These are phyloP conservation scores for Aphanomyces stellatus DNA, from an alignment of 352 stramenopile genomes.

Conservation along the genomic window DNA sequence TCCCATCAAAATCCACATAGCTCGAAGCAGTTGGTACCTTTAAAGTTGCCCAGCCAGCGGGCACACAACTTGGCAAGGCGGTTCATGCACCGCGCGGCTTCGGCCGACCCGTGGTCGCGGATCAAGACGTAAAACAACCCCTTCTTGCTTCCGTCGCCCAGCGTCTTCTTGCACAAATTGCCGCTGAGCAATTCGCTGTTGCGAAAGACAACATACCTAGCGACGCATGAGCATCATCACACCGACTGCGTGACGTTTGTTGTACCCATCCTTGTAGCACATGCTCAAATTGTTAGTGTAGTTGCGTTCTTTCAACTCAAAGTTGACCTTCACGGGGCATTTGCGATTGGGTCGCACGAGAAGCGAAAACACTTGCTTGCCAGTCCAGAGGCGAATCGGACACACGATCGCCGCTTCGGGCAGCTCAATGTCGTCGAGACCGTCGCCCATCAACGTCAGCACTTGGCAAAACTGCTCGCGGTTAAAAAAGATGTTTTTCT, in stretches of 20 bases:
- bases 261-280: conserved; percentile 97
- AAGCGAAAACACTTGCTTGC: conserved; percentile 94
- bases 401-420: conserved; percentile 61
- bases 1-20: neutral
- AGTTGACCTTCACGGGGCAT: conserved; percentile 68
- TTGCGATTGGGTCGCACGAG: conserved; percentile 85
- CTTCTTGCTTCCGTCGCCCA: conserved; percentile 97
- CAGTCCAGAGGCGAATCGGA: conserved; percentile 92
- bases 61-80: conserved; percentile 96
- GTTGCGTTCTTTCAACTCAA: conserved; percentile 94
- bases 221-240: neutral
- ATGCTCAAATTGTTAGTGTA: conserved; percentile 93
- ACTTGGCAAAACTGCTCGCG: conserved; percentile 94
- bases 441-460: conserved; percentile 93
- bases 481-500: conserved; percentile 98
- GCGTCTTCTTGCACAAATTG: conserved; percentile 98
- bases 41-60: conserved; percentile 95
- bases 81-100: conserved; percentile 96
- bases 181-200: conserved; percentile 97
- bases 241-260: conserved; percentile 1
- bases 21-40: conserved; percentile 28
- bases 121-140: conserved; percentile 98
- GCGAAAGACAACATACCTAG: conserved; percentile 76
- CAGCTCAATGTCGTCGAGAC: conserved; percentile 91
- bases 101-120: conserved; percentile 87